phyloP scores from a whole-genome alignment of 208 protist genomes.

The Wallacemonas sp. region DNA sequence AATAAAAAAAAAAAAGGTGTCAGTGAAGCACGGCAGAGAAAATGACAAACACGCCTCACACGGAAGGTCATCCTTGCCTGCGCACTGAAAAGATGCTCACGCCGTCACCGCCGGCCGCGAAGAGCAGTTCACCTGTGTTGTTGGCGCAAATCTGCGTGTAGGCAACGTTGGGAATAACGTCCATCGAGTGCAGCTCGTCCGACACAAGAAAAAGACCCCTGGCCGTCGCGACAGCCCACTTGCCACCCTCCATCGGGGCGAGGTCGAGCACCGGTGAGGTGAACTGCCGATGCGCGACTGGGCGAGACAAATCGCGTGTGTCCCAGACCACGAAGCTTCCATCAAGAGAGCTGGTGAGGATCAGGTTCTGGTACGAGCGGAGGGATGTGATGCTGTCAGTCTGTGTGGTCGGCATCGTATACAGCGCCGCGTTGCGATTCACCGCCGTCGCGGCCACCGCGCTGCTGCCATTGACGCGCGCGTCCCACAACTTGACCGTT shows the following conservation, averaged over 20 bases:
- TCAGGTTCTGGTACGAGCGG: constrained; percentile 34
- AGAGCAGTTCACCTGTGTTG: constrained; percentile 27
- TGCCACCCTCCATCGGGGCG: constrained; percentile 19
- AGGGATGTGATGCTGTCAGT: constrained; percentile 69
- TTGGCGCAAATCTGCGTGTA: constrained; percentile 40
- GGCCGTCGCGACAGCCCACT: constrained; percentile 52
- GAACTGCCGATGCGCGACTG: constrained; percentile 35
- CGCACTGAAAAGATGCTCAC: constrained; percentile 25
- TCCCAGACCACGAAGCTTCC: constrained; percentile 75
- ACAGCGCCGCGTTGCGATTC: neutral
- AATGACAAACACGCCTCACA: neutral
- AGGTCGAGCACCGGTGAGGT: constrained; percentile 50
- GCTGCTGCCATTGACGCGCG: constrained; percentile 23
- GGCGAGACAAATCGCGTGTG: constrained; percentile 40
- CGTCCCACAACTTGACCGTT: constrained; percentile 81
- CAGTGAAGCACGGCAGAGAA: too few species aligned
- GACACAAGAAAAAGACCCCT: constrained; percentile 56
- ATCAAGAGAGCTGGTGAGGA: constrained; percentile 64
- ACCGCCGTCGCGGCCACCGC: neutral
- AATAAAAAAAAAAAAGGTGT: too few species aligned
- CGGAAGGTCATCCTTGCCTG: constrained; percentile 1
- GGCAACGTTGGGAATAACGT: constrained; percentile 38
- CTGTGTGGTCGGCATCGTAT: constrained; percentile 30
- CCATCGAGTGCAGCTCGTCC: constrained; percentile 28
- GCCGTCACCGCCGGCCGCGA: constrained; percentile 27